Percentiles rank a stretch among this genome's conserved stretches.
phyloP scores from a whole-genome alignment of 768 basidiomycete species.

The Cyclocybe aegerita region DNA sequence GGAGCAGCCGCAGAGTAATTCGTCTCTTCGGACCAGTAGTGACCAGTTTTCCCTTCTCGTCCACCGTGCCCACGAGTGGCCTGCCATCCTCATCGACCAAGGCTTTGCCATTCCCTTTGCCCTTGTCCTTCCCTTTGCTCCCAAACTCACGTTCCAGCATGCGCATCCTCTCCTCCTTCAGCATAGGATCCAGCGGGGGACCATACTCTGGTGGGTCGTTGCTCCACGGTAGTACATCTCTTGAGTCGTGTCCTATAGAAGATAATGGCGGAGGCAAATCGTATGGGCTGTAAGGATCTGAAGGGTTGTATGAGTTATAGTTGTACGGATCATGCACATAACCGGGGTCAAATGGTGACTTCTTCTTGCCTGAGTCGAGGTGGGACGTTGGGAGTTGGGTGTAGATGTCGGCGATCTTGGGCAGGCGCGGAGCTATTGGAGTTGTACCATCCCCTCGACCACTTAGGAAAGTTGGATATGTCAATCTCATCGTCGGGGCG shows the following conservation, averaged over 20 bases:
- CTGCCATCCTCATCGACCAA: slow-evolving; percentile 46
- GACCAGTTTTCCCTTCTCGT: slow-evolving; percentile 55
- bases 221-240: slow-evolving; percentile 54
- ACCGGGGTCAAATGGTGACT: slow-evolving; percentile 35
- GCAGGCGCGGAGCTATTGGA: slow-evolving; percentile 16
- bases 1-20: slow-evolving; percentile 42
- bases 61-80: slow-evolving; percentile 56
- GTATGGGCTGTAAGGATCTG: slow-evolving; percentile 32
- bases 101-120: slow-evolving; percentile 21
- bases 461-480: slow-evolving; percentile 61
- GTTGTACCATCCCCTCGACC: slow-evolving; percentile 64
- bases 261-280: slow-evolving; percentile 28
- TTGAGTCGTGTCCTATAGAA: slow-evolving; percentile 38
- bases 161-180: slow-evolving; percentile 67
- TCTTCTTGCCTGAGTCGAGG: slow-evolving; percentile 16
- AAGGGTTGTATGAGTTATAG: slow-evolving; percentile 21
- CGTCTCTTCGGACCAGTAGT: slow-evolving; percentile 66
- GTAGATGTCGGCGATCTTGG: slow-evolving; percentile 19
- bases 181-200: slow-evolving; percentile 39
- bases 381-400: slow-evolving; percentile 25
- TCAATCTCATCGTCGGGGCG: slow-evolving; percentile 46
- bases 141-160: slow-evolving; percentile 74
- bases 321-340: slow-evolving; percentile 27
- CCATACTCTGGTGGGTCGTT: slow-evolving; percentile 44
- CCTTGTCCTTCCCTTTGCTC: slow-evolving; percentile 31